Base-by-base conservation (phyloP, 805 yeast species). In the Blastobotrys mokoenaii region DNA sequence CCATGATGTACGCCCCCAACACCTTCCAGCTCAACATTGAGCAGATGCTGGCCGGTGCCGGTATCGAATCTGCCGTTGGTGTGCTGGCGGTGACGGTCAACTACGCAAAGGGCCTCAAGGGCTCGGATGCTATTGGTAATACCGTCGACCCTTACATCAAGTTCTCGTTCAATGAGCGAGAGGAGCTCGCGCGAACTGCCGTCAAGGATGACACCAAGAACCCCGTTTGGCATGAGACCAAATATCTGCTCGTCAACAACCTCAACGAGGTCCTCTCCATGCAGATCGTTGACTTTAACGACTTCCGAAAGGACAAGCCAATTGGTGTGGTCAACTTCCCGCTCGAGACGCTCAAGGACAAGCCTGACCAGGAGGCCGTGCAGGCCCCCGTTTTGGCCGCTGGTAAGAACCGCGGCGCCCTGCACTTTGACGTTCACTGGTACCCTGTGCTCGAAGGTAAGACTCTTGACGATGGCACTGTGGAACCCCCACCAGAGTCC, bases 21-120 rank as follows among this genome's bases (percentile, higher is more conserved):
- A 87, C 96, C 2, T 84, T 89, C 72, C 95, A 93, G 69, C 68
- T 93, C 61, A 93, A 94, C 58, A 75, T 93, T 39, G 95, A 94
- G 60, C 96, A 88, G 67, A 69, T 93, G 60, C 64, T 90, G 55
- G 82, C 94, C 16, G 96, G 96, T 58, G 76, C 79, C 48, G 81
- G 90, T 38, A 64, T 78, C 45, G 81, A 81, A 57, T 77, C 90
- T 32, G 82, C 97, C 5, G 72, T 87, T 54, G 99, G 99, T 67
- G 84, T 93, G 29, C 66, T 93, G 51, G 82, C 81, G 38, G 63
- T 93, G 37, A 77, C 74, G 25, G 70, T 83, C 33, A 78, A 80
- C 55, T 68, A 74, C 38, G 96, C 95, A 15, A 72, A 69, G 51
- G 77, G 74, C 39, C 69, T 93, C 56, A 78, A 74, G 55, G 84